Conservation (phyloP, 129 eudicot genomes). For the Cynara cardunculus region DNA sequence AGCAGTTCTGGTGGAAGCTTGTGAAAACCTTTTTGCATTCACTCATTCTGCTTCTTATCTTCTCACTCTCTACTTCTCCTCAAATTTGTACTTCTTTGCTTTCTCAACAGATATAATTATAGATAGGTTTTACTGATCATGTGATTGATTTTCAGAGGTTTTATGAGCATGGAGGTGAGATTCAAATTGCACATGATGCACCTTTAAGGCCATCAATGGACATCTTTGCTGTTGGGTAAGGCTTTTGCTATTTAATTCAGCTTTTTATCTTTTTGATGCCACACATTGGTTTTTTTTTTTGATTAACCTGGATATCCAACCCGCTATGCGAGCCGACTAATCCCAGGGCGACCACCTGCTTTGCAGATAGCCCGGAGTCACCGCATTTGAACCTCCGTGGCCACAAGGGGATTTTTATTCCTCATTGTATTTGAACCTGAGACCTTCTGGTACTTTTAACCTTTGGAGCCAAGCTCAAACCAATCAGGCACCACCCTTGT, state of each 20-base stretch:
- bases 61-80: neutral
- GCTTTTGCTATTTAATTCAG: neutral
- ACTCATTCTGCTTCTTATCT: neutral
- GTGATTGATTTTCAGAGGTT: slow-evolving; percentile 64
- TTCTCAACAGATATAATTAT: neutral
- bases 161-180: slow-evolving; percentile 97
- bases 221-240: slow-evolving; percentile 94
- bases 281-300: neutral
- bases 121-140: slow-evolving; percentile 3
- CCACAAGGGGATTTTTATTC: no score
- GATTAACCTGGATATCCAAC: no score
- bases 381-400: no score
- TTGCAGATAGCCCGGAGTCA: no score
- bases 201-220: slow-evolving; percentile 93
- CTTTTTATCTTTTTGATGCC: neutral
- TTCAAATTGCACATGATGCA: slow-evolving; percentile 78
- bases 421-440: no score
- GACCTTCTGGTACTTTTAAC: no score
- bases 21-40: neutral
- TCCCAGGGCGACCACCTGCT: no score
- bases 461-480: no score
- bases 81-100: neutral
- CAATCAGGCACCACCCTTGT: no score
- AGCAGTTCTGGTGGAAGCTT: neutral
- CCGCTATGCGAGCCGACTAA: no score